phyloP scores from a whole-genome alignment of 1,284 basidiomycete genomes.

The Trichosporon faecale region DNA sequence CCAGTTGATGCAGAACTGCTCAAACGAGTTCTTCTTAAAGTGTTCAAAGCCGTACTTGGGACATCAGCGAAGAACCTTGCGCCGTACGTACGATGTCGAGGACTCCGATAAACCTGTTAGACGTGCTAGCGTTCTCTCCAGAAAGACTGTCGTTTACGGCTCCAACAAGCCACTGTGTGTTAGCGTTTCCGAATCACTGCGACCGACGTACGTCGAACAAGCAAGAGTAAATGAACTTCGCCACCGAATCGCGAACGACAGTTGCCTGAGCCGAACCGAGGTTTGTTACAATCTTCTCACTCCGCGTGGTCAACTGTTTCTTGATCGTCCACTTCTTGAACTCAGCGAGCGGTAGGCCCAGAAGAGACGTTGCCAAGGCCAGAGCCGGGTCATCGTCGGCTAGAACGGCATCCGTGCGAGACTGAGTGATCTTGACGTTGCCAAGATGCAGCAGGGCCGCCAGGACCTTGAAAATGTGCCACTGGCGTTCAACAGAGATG shows the following conservation, averaged over 20 bases:
- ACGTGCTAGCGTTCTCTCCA: constrained; percentile 79
- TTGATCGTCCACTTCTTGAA: constrained; percentile 99
- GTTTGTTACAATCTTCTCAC: constrained; percentile 89
- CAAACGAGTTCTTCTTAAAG: constrained; percentile 98
- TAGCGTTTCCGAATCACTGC: background rate
- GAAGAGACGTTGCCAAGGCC: constrained; percentile 75
- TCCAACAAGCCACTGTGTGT: constrained; percentile 81
- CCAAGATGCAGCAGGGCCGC: constrained; percentile 93
- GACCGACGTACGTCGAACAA: constrained; percentile 64
- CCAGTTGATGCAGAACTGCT: constrained; percentile 99
- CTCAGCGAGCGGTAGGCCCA: constrained; percentile 86
- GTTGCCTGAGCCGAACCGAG: constrained; percentile 84
- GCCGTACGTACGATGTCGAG: constrained; percentile 64
- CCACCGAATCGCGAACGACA: constrained; percentile 94
- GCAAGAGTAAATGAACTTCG: constrained; percentile 98
- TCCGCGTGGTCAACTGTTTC: constrained; percentile 91
- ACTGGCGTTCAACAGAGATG: constrained; percentile 94
- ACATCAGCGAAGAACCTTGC: background rate
- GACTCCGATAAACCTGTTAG: constrained; percentile 98
- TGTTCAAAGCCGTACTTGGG: constrained; percentile 83
- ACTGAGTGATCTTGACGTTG: constrained; percentile 83
- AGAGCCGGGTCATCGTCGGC: constrained; percentile 82
- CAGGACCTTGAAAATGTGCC: constrained; percentile 93
- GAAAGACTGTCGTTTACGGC: constrained; percentile 95
- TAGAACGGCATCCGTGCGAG: constrained; percentile 77